These are phyloP conservation scores for Trypanosoma melophagium DNA, from an alignment of 208 protist species.

Conservation along the genomic window DNA sequence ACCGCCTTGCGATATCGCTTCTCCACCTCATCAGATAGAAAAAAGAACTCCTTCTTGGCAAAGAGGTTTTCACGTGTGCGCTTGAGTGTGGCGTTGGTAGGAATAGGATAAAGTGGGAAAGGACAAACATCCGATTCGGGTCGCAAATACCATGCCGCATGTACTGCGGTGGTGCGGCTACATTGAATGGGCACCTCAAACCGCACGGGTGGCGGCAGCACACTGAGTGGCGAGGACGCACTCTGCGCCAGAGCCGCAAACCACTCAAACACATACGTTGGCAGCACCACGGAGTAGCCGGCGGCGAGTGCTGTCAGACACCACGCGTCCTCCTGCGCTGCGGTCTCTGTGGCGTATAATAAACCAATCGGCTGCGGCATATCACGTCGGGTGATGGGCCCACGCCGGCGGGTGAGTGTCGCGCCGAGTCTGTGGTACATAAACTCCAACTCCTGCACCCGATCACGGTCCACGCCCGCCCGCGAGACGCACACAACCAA, in stretches of 20 bases:
- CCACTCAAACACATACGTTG: conserved; percentile 80
- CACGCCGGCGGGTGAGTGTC: conserved; percentile 34
- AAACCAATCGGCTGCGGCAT: conserved; percentile 52
- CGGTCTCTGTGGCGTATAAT: conserved; percentile 34
- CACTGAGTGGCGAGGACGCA: conserved; percentile 53
- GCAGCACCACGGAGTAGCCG: conserved; percentile 71
- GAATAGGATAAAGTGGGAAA: conserved; percentile 76
- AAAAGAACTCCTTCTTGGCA: conserved; percentile 42
- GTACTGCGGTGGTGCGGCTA: conserved; percentile 20
- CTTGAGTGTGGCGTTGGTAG: conserved; percentile 41
- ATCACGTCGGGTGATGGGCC: conserved; percentile 20
- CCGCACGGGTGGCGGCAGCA: conserved; percentile 56
- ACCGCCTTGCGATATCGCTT: conserved; percentile 43
- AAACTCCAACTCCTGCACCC: conserved; percentile 46
- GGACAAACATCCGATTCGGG: conserved; percentile 71
- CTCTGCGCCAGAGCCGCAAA: conserved; percentile 64
- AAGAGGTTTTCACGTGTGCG: conserved; percentile 54
- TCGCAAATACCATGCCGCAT: conserved; percentile 50
- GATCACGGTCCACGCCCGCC: conserved; percentile 37
- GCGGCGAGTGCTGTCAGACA: conserved; percentile 64
- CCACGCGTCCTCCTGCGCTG: conserved; percentile 35
- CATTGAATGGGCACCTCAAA: conserved; percentile 66
- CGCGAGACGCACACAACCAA: conserved; percentile 65
- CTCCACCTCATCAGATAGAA: conserved; percentile 44
- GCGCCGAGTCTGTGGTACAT: conserved; percentile 71